phyloP scores from a whole-genome alignment of 2,329 filamentous ascomycete species.

The Xylaria hypoxylon region DNA sequence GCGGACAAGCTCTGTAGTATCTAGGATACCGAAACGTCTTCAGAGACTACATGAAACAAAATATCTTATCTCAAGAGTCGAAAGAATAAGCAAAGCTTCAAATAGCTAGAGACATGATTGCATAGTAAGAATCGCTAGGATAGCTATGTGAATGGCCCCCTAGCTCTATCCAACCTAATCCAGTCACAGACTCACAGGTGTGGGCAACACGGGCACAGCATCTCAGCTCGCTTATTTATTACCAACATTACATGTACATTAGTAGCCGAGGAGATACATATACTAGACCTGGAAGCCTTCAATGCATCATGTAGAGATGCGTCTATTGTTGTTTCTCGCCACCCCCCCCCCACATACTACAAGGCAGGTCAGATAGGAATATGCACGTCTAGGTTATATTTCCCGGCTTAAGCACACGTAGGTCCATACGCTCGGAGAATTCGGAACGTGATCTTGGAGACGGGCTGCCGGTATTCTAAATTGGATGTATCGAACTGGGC shows the following conservation, averaged over 20 bases:
- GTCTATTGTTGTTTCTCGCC: constrained; percentile 7
- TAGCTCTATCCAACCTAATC: not conserved
- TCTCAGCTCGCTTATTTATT: constrained; percentile 11
- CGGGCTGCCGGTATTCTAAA: constrained; percentile 20
- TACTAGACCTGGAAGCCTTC: not conserved
- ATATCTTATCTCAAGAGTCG: not conserved
- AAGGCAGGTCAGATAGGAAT: not conserved
- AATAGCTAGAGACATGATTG: not conserved
- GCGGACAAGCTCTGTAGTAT: constrained; percentile 13
- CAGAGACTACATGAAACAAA: constrained; percentile 4
- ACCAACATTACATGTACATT: not conserved
- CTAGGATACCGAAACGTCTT: constrained; percentile 19
- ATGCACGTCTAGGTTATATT: not conserved
- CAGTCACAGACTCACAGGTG: not conserved
- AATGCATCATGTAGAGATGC: not conserved
- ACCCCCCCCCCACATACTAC: not conserved
- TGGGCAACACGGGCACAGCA: not conserved
- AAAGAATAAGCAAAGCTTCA: constrained; percentile 4
- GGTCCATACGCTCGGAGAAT: constrained; percentile 6
- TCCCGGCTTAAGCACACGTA: not conserved
- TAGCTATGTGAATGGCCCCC: not conserved
- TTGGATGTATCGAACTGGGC: constrained; percentile 3
- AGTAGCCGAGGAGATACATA: not conserved
- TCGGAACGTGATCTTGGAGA: constrained; percentile 18
- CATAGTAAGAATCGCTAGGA: not conserved